These are phyloP conservation scores for Mrakia blollopis DNA, from an alignment of 768 basidiomycete species.

Conservation along the genomic window DNA sequence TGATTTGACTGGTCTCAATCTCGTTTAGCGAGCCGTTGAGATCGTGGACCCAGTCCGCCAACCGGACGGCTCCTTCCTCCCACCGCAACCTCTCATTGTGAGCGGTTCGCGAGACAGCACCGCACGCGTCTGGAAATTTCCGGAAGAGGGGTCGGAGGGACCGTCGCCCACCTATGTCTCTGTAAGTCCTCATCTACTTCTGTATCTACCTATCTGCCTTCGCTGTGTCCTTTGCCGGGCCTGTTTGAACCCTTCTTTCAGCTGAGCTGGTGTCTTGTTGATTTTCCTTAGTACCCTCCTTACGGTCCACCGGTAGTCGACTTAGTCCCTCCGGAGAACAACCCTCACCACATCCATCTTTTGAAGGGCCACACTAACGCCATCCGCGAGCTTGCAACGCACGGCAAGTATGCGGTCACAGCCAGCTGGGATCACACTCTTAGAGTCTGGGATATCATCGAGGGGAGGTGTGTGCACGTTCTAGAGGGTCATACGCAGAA, in stretches of 20 bases:
- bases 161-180: not conserved
- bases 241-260: not conserved
- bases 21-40: slow-evolving; percentile 45
- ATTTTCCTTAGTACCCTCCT: not conserved
- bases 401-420: too few species aligned
- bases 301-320: not conserved
- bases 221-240: not conserved
- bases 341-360: too few species aligned
- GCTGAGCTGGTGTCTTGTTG: slow-evolving; percentile 5
- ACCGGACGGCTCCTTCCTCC: slow-evolving; percentile 36
- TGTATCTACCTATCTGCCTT: not conserved
- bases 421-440: slow-evolving; percentile 94
- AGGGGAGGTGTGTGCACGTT: slow-evolving; percentile 70
- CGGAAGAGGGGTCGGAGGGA: slow-evolving; percentile 58
- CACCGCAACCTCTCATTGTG: slow-evolving; percentile 64
- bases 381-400: too few species aligned
- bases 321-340: slow-evolving; percentile 25
- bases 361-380: too few species aligned
- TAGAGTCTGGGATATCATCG: slow-evolving; percentile 88
- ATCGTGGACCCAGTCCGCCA: slow-evolving; percentile 78
- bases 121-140: slow-evolving; percentile 62
- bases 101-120: slow-evolving; percentile 66
- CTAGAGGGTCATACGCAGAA: slow-evolving; percentile 76
- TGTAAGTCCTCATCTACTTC: not conserved
- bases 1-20: not conserved